Base-by-base conservation (phyloP, 306 rosid genomes). In the Casuarina cunninghamiana region DNA sequence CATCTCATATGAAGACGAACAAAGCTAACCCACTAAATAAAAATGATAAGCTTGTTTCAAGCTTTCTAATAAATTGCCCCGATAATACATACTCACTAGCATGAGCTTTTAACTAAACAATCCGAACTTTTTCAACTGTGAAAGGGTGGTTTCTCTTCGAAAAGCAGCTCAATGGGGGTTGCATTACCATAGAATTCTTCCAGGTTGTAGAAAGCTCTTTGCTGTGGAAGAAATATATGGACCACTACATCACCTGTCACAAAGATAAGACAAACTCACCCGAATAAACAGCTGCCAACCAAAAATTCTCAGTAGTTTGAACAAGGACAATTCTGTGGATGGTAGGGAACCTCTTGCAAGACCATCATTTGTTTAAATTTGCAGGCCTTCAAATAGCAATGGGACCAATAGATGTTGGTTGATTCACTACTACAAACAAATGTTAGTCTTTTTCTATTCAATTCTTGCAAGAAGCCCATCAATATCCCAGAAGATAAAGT, bases 171-270 rank as follows among this genome's bases (percentile, higher is more conserved):
- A 72, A 94, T 81, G 1, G 74, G 79, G 12, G 93, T 87, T n/a
- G 98, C 98, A 42, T 92, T 92, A 11, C 75, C 97, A 43, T 92
- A 95, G 74, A 95, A 95, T 77, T 95, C 98, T 81, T 95, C 98
- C 87, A 94, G 84, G 78, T 94, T 94, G 91, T 94, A 94, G 87
- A 90, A 94, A 55, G 79, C 89, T 78, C 98, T 87, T 61, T 90
- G 93, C 65, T 54, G 90, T 4, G 98, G 98, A 86, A 94, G 98
- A 86, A 94, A 94, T 79, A 94, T 87, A 78, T 94, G 98, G 81
- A 94, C 70, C 10, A 94, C 92, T 45, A 92, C 97, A 81, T 94
- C 98, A 82, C 98, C 97, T 95, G 92, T 74, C 72, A 83, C 39
- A 80, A 79, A 69, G 77, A 78, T 50, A 57, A 72, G 26, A 39